Conservation (phyloP, 2,329 filamentous ascomycete genomes). For the Exutisphaerella laricina region DNA sequence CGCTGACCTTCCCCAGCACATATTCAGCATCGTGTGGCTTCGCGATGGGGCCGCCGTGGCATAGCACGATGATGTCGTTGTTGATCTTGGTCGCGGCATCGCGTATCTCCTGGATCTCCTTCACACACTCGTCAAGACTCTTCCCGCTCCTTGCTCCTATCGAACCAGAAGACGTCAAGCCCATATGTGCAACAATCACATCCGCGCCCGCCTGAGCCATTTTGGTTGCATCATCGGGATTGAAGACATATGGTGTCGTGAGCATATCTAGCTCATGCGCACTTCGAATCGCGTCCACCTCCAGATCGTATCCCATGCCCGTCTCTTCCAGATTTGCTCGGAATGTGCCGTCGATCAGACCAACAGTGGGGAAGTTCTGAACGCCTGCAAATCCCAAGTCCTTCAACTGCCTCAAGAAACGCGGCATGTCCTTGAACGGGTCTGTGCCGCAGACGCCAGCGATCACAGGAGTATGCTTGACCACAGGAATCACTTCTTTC, state of each 20-base stretch:
- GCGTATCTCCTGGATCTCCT: conserved; percentile 57
- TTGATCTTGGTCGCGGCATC: conserved; percentile 55
- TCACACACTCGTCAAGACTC: conserved; percentile 59
- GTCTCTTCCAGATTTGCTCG: conserved; percentile 65
- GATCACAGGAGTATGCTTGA: conserved; percentile 59
- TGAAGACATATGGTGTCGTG: conserved; percentile 67
- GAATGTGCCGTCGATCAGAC: conserved; percentile 63
- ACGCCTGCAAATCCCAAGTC: conserved; percentile 58
- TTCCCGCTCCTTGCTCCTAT: conserved; percentile 60
- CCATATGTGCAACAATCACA: conserved; percentile 64
- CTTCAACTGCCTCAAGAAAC: conserved; percentile 56
- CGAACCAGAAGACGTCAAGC: conserved; percentile 57
- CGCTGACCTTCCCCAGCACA: conserved; percentile 54
- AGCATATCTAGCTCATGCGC: conserved; percentile 57
- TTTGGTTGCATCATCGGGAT: conserved; percentile 52
- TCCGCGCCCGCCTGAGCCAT: conserved; percentile 64
- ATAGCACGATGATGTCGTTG: conserved; percentile 58
- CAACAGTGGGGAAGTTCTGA: conserved; percentile 68
- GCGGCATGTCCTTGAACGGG: conserved; percentile 58
- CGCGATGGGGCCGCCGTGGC: conserved; percentile 65
- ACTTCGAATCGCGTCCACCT: conserved; percentile 61
- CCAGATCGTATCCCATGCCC: conserved; percentile 61
- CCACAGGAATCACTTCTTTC: conserved; percentile 60
- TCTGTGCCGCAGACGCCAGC: conserved; percentile 68
- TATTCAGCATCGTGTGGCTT: conserved; percentile 58